phyloP scores from a whole-genome alignment of 139 green algal genomes.

The Limnomonas spitsbergensis region DNA sequence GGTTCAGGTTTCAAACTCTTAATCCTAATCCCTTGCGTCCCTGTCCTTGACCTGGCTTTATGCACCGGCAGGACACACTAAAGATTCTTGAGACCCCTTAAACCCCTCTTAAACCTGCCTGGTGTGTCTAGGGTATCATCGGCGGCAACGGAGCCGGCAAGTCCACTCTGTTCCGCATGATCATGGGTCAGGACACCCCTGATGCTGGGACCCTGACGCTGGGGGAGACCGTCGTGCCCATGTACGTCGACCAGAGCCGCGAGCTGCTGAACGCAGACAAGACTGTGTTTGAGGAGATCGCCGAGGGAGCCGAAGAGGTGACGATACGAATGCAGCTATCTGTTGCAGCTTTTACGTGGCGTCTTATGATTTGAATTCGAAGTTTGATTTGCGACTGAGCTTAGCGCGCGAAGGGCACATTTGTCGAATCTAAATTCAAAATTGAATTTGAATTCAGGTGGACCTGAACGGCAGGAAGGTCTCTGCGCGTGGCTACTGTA shows the following conservation, averaged over 20 bases:
- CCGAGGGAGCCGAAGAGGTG: conserved; percentile 28
- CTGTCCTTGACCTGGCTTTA: too few species aligned
- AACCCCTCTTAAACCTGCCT: too few species aligned
- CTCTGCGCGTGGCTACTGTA: conserved; percentile 71
- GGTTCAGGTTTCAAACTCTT: too few species aligned
- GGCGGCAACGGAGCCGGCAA: conserved; percentile 81
- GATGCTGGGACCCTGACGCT: conserved; percentile 23
- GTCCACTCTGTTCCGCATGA: conserved; percentile 82
- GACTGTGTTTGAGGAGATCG: conserved; percentile 63
- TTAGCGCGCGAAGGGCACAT: too few species aligned
- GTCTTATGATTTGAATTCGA: too few species aligned
- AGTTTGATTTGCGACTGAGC: too few species aligned
- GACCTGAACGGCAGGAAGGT: conserved; percentile 62
- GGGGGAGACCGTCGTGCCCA: conserved; percentile 75
- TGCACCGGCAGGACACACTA: too few species aligned
- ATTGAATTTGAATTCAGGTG: too few species aligned
- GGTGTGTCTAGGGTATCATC: conserved; percentile 84
- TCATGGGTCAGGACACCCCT: conserved; percentile 51
- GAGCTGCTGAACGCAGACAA: conserved; percentile 60
- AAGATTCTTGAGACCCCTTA: too few species aligned
- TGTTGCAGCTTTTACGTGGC: background rate
- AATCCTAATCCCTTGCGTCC: too few species aligned
- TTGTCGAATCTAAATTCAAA: too few species aligned
- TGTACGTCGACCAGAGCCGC: conserved; percentile 78
- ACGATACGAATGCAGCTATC: background rate